Conservation (phyloP, 352 stramenopile species). For the Phytophthora tubulina region DNA sequence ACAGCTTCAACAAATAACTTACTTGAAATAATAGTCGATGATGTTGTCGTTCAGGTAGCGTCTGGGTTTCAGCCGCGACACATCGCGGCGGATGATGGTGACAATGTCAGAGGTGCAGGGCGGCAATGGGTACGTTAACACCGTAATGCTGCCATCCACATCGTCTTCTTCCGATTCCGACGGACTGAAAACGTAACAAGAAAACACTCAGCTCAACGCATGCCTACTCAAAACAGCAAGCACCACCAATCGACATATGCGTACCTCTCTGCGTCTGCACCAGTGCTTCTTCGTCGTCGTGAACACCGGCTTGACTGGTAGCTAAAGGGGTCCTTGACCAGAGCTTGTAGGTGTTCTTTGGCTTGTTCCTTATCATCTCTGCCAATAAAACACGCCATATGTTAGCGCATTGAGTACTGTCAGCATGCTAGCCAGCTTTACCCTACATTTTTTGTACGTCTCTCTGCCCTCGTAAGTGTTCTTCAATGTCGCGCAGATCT, state of each 20-base stretch:
- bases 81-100: slow-evolving; percentile 73
- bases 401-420: background rate
- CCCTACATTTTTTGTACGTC: slow-evolving; percentile 32
- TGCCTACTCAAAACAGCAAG: background rate
- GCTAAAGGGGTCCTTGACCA: slow-evolving; percentile 36
- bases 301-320: slow-evolving; percentile 22
- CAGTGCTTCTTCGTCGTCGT: slow-evolving; percentile 12
- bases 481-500: slow-evolving; percentile 29
- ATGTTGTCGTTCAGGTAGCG: slow-evolving; percentile 94
- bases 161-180: slow-evolving; percentile 49
- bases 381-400: slow-evolving; percentile 4
- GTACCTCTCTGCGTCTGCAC: slow-evolving; percentile 26
- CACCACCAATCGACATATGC: background rate
- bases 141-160: slow-evolving; percentile 39
- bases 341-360: slow-evolving; percentile 38
- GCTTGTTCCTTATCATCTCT: slow-evolving; percentile 42
- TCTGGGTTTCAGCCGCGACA: slow-evolving; percentile 62
- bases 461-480: slow-evolving; percentile 25
- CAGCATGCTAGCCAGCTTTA: background rate
- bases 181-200: slow-evolving; percentile 8
- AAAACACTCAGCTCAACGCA: slow-evolving; percentile 6
- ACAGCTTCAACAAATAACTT: slow-evolving; percentile 22
- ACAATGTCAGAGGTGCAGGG: slow-evolving; percentile 80
- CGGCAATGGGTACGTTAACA: slow-evolving; percentile 79
- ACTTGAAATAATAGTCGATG: slow-evolving; percentile 94